Evolutionary conservation across 2,329 filamentous ascomycete genomes (phyloP).

Genomic region (Aspergillus brunneoviolaceus): DNA sequence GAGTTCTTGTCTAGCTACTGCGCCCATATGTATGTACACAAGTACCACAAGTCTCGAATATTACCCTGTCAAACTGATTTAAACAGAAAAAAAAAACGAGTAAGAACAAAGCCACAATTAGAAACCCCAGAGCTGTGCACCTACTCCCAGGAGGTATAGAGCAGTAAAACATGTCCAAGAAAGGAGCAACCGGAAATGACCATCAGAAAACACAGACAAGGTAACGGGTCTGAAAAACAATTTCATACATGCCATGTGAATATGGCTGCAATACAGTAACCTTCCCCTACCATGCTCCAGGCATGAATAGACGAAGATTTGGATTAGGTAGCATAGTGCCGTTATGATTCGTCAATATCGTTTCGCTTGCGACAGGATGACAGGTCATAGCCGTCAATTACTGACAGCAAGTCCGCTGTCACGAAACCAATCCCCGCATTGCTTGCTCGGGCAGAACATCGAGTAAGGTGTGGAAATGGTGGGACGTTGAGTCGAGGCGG

Average conservation of each 20-base stretch:
- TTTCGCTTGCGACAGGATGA: slow-evolving; percentile 18
- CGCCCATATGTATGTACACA: slow-evolving; percentile 24
- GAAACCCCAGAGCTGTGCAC: slow-evolving; percentile 22
- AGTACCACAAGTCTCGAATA: slow-evolving; percentile 11
- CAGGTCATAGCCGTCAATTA: slow-evolving; percentile 6
- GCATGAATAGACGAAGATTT: slow-evolving; percentile 15
- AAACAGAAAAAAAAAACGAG: slow-evolving; percentile 7
- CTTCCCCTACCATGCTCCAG: slow-evolving; percentile 22
- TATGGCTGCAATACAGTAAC: slow-evolving; percentile 9
- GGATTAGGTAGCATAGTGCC: slow-evolving; percentile 14
- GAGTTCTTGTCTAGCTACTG: slow-evolving; percentile 18
- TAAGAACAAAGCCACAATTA: slow-evolving; percentile 9
- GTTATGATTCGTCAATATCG: slow-evolving; percentile 24
- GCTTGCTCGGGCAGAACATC: neutral
- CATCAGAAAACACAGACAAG: slow-evolving; percentile 8
- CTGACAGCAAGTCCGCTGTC: slow-evolving; percentile 10
- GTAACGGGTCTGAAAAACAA: slow-evolving; percentile 15
- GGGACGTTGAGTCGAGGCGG: neutral
- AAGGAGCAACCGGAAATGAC: slow-evolving; percentile 20
- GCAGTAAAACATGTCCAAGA: slow-evolving; percentile 36
- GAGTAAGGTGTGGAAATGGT: neutral
- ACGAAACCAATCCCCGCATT: slow-evolving; percentile 11
- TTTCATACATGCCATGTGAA: slow-evolving; percentile 25
- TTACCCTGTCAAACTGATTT: slow-evolving; percentile 2
- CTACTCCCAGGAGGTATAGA: slow-evolving; percentile 32